Percentiles rank a stretch among this genome's conserved stretches.
Evolutionary conservation across 345 rosid species (phyloP).

Genomic region (Rhodomyrtus tomentosa): DNA sequence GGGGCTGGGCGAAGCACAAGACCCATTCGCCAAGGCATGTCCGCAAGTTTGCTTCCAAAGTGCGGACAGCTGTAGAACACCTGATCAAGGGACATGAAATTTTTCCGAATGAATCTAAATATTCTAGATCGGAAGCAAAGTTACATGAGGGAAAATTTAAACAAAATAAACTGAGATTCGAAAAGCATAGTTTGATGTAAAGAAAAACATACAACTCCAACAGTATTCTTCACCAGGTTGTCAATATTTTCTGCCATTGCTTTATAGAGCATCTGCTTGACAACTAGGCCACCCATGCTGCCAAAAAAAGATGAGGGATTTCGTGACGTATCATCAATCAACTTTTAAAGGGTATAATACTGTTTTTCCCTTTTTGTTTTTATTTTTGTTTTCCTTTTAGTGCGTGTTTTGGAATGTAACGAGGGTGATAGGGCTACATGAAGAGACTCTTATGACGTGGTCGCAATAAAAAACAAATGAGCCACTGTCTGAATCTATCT

Average conservation of each 20-base stretch:
- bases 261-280: constrained; percentile 86
- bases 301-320: constrained; percentile 8
- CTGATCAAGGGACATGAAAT: constrained; percentile 17
- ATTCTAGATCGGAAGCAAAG: not conserved
- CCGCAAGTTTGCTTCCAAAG: constrained; percentile 97
- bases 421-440: not conserved
- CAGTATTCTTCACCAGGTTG: constrained; percentile 73
- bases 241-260: constrained; percentile 74
- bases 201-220: constrained; percentile 67
- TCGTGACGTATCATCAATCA: not conserved
- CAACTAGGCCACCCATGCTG: constrained; percentile 98
- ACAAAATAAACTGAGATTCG: not conserved
- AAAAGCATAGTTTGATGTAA: not conserved
- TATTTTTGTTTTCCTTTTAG: not conserved
- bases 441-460: not conserved
- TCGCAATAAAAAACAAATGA: not conserved
- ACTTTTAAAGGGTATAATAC: not conserved
- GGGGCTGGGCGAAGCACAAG: constrained; percentile 95
- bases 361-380: not conserved
- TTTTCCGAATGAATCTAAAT: not conserved
- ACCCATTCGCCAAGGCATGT: constrained; percentile 99
- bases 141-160: not conserved
- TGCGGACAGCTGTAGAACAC: constrained; percentile 97
- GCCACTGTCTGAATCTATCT: not conserved
- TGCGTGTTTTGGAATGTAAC: not conserved